Evolutionary conservation across 805 yeast species (phyloP), one percentile per base, ranked within the genome.

Genomic region (Suhomyces sp.): DNA sequence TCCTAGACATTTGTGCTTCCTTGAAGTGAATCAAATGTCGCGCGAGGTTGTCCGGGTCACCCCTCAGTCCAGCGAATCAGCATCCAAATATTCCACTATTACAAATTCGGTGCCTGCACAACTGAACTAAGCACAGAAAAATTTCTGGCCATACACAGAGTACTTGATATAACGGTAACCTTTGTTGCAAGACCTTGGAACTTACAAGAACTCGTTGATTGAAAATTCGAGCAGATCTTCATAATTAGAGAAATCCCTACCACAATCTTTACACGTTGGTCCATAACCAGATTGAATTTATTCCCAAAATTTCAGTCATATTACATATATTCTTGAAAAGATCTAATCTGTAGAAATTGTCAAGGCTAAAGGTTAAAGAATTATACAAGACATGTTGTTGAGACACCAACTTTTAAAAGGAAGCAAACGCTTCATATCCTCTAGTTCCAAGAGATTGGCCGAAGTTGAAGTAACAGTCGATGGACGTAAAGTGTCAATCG

Each of bases 401-500:
- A 52, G 55, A 52, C 35, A 43, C 43, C 48, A 46, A 29, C 27
- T 53, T 13, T 50, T 53, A 29, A 57, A 54, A 54, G 43, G 53
- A 9, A 46, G 52, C 54, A 63, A 53, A 50, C 61, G 68, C 46
- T 52, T 59, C 51, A 74, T 81, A 62, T 58, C 77, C 41, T 53
- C 66, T 43, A 57, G 77, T 47, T 41, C 65, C 31, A 56, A 61
- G 19, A 61, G 67, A 19, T 58, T 68, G 49, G 83, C 84, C 44
- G 89, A 85, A 51, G 88, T 85, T 61, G 67, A 65, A 55, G 76
- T 81, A 17, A 78, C 79, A 41, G 68, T 82, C 47, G 96, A 89
- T 67, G 94, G 94, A 47, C 80, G 80, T 57, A 79, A 82, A 51
- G 94, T 89, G 43, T 77, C 80, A 49, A 85, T 89, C 57, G 96